Percentiles rank a stretch among this genome's conserved stretches.
These are phyloP conservation scores for Colletotrichum incanum DNA, from an alignment of 2,329 filamentous ascomycete genomes.

Conservation along the genomic window DNA sequence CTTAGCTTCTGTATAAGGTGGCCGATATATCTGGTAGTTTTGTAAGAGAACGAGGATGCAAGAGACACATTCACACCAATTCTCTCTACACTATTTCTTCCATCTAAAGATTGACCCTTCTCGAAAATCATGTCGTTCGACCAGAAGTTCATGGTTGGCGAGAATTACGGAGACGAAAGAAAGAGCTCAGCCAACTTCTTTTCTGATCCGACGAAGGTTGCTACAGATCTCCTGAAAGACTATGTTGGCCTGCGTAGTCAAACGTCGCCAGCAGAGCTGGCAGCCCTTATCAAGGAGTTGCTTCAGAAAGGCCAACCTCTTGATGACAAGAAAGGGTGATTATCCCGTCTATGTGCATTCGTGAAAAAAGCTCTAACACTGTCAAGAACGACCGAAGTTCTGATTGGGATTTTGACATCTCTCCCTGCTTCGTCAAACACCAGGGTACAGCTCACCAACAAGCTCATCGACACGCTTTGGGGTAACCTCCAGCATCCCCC, in stretches of 20 bases:
- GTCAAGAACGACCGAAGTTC: constrained; percentile 54
- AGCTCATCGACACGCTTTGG: constrained; percentile 69
- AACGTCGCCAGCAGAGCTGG: constrained; percentile 49
- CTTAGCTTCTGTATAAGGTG: background rate
- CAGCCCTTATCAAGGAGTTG: constrained; percentile 51
- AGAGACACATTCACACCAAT: background rate
- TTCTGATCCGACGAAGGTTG: constrained; percentile 53
- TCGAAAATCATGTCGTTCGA: constrained; percentile 50
- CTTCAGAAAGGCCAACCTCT: constrained; percentile 56
- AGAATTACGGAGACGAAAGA: constrained; percentile 52
- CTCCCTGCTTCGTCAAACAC: constrained; percentile 54
- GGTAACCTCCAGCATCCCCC: constrained; percentile 69
- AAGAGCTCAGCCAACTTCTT: constrained; percentile 49
- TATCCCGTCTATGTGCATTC: too few relatives aligned
- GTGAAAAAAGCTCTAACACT: background rate
- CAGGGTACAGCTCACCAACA: constrained; percentile 60
- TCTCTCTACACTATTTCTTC: background rate
- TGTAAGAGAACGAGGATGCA: background rate
- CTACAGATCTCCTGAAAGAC: constrained; percentile 53
- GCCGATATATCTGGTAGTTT: background rate
- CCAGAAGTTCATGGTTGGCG: constrained; percentile 57
- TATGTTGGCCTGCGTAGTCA: constrained; percentile 49
- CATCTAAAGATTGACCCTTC: background rate
- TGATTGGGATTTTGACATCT: constrained; percentile 57
- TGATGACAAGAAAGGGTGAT: constrained; percentile 70